phyloP scores from a whole-genome alignment of 2,329 filamentous ascomycete species.

The Neocatenulostroma microsporum region DNA sequence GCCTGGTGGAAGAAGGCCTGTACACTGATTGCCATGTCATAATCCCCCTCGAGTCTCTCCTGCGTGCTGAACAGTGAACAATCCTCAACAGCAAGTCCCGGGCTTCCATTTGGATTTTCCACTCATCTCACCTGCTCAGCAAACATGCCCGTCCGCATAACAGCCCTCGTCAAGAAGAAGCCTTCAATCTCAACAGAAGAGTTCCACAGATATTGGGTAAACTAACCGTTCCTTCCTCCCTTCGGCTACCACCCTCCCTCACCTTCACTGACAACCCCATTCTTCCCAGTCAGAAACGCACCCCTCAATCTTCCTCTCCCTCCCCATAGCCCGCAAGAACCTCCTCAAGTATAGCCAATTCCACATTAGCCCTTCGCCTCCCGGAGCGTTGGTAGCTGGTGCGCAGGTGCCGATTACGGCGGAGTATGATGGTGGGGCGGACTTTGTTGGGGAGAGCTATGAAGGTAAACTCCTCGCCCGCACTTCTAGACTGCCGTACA shows the following conservation, averaged over 20 bases:
- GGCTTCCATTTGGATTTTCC: too few species aligned
- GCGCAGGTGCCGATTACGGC: neutral
- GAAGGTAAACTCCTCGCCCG: too few species aligned
- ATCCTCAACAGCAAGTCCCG: too few species aligned
- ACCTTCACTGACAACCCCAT: too few species aligned
- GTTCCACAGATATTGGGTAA: slow-evolving; percentile 3
- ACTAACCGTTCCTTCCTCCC: neutral
- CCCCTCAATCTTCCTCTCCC: slow-evolving; percentile 2
- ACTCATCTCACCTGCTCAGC: too few species aligned
- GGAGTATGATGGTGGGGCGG: slow-evolving; percentile 4
- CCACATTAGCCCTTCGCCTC: neutral
- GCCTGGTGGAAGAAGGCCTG: too few species aligned
- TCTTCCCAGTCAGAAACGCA: too few species aligned
- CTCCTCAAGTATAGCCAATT: slow-evolving; percentile 2
- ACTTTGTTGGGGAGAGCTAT: too few species aligned
- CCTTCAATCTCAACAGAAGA: slow-evolving; percentile 1
- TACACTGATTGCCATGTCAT: too few species aligned
- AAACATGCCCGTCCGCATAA: slow-evolving; percentile 3
- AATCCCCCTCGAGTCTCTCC: too few species aligned
- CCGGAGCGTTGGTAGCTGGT: neutral
- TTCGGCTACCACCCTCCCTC: neutral
- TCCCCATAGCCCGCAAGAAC: slow-evolving; percentile 3
- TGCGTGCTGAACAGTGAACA: too few species aligned
- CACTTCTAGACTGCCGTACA: too few species aligned
- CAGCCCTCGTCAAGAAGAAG: slow-evolving; percentile 1